These are phyloP conservation scores for Ailanthus altissimus DNA, from an alignment of 345 rosid genomes.

Conservation along the genomic window DNA sequence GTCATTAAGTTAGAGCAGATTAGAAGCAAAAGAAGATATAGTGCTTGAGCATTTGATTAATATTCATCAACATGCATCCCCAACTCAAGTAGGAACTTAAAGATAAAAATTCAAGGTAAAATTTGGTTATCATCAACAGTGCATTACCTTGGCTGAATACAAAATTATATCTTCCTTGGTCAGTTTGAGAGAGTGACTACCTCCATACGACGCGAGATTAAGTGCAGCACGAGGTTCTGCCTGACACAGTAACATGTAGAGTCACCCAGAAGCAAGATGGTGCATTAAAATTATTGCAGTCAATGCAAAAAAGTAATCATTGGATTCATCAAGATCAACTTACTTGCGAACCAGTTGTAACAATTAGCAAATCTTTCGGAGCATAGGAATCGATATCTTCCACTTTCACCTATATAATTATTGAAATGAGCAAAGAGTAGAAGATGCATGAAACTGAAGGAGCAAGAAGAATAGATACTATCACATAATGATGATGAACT, in stretches of 20 bases:
- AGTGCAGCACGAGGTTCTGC: slow-evolving; percentile 99
- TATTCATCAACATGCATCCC: background rate
- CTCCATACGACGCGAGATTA: slow-evolving; percentile 96
- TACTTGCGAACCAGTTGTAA: slow-evolving; percentile 98
- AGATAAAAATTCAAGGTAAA: background rate
- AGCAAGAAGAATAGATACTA: slow-evolving; percentile 3
- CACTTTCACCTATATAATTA: slow-evolving; percentile 60
- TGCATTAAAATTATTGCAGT: slow-evolving; percentile 1
- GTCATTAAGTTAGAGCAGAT: background rate
- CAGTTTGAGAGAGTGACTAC: slow-evolving; percentile 84
- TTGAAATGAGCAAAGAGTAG: slow-evolving; percentile 18
- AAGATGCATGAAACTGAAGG: slow-evolving; percentile 13
- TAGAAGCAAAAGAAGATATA: background rate
- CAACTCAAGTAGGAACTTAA: slow-evolving; percentile 12
- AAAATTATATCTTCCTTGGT: slow-evolving; percentile 81
- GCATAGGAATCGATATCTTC: slow-evolving; percentile 97
- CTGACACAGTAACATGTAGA: slow-evolving; percentile 52
- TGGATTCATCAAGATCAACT: slow-evolving; percentile 33
- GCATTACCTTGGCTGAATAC: slow-evolving; percentile 89
- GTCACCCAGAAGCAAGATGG: slow-evolving; percentile 36
- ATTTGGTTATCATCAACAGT: slow-evolving; percentile 5
- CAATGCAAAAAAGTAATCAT: slow-evolving; percentile 2
- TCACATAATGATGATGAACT: slow-evolving; percentile 6
- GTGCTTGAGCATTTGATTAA: background rate
- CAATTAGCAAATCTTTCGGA: slow-evolving; percentile 91